These are phyloP conservation scores for Centrapalus pauciflorus DNA, from an alignment of 129 eudicot species.

Conservation along the genomic window DNA sequence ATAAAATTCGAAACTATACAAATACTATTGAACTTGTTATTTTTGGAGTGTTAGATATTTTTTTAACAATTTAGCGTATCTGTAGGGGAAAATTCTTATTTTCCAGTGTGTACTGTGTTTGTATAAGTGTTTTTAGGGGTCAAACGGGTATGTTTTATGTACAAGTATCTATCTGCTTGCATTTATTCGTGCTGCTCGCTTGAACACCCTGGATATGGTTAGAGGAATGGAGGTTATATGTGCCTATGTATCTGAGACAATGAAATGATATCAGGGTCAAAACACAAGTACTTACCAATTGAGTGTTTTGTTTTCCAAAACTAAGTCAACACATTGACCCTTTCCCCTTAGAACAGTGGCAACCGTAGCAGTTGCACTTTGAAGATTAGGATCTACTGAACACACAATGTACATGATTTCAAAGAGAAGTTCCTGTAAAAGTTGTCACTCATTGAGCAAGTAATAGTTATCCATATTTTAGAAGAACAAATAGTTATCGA, in stretches of 20 bases:
- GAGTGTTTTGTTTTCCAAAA: conserved; percentile 81
- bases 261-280: background rate
- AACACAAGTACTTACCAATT: conserved; percentile 49
- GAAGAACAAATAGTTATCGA: too few relatives aligned
- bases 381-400: conserved; percentile 73
- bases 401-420: conserved; percentile 75
- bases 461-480: conserved; percentile 8
- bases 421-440: conserved; percentile 62
- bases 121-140: too few relatives aligned
- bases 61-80: too few relatives aligned
- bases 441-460: conserved; percentile 81
- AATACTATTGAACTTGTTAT: too few relatives aligned
- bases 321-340: conserved; percentile 91
- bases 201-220: conserved; percentile 59
- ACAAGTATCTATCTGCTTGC: conserved; percentile 75
- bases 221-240: background rate
- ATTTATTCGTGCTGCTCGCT: conserved; percentile 73
- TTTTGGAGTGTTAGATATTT: too few relatives aligned
- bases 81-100: too few relatives aligned
- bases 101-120: too few relatives aligned
- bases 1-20: too few relatives aligned
- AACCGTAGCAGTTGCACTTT: conserved; percentile 74
- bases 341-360: conserved; percentile 71
- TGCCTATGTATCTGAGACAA: background rate
- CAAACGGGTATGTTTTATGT: too few relatives aligned